Evolutionary conservation across 768 basidiomycete genomes (phyloP).

Genomic region (Suillus brevipes): DNA sequence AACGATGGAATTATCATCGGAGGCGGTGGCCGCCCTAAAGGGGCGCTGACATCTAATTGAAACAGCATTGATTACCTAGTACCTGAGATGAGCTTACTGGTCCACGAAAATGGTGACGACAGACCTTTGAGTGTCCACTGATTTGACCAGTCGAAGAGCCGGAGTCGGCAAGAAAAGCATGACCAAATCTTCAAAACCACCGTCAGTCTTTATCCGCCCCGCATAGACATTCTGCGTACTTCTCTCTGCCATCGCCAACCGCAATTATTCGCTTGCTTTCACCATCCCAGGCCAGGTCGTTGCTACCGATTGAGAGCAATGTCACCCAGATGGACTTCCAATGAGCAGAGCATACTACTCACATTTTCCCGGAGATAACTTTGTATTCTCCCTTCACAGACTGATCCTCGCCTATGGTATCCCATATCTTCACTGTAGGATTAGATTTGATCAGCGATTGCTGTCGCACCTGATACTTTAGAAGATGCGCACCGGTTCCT

Average conservation of each 20-base stretch:
- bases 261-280: conserved; percentile 96
- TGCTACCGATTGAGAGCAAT: conserved; percentile 45
- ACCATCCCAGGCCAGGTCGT: conserved; percentile 95
- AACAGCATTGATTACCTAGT: conserved; percentile 88
- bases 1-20: conserved; percentile 78
- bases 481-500: conserved; percentile 64
- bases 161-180: conserved; percentile 80
- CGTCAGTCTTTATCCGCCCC: not conserved
- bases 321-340: not conserved
- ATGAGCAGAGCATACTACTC: conserved; percentile 11
- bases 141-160: conserved; percentile 89
- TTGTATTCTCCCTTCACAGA: conserved; percentile 79
- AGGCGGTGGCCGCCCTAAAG: conserved; percentile 86
- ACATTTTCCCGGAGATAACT: conserved; percentile 74
- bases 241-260: conserved; percentile 90
- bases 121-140: conserved; percentile 83
- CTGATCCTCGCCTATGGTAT: conserved; percentile 84
- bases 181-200: conserved; percentile 60
- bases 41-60: conserved; percentile 87
- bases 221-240: conserved; percentile 41
- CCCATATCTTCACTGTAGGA: conserved; percentile 85
- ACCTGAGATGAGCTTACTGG: conserved; percentile 1
- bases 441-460: conserved; percentile 1
- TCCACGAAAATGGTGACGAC: not conserved
- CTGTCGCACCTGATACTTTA: not conserved